Conservation (phyloP, 495 filamentous ascomycete genomes). For the Neurospora sp. region DNA sequence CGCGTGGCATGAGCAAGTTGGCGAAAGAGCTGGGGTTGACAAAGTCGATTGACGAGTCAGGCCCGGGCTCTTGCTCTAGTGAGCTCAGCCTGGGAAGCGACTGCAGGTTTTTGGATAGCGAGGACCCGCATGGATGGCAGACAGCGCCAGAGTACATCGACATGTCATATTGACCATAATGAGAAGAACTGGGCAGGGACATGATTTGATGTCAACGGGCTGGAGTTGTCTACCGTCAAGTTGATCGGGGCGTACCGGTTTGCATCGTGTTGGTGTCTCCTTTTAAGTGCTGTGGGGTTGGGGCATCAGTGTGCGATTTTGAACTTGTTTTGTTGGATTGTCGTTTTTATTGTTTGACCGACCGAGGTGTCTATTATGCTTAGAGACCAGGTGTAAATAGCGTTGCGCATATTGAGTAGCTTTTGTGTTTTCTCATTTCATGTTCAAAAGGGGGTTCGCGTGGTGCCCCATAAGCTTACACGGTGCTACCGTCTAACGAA, state of each 20-base stretch:
- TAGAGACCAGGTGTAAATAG: neutral
- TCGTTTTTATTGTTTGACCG: neutral
- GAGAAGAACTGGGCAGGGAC: neutral
- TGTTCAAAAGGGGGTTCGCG: neutral
- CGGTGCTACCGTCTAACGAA: neutral
- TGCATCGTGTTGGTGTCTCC: neutral
- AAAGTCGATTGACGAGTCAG: neutral
- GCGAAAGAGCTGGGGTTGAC: conserved; percentile 4
- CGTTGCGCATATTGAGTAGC: neutral
- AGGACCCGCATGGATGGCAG: conserved; percentile 16
- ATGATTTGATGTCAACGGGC: neutral
- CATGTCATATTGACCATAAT: neutral
- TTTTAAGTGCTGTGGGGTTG: neutral
- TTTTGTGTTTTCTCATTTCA: neutral
- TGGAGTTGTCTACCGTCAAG: neutral
- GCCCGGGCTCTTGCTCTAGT: neutral
- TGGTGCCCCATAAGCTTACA: neutral
- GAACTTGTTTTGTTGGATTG: neutral
- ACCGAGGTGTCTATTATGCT: neutral
- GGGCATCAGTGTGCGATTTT: neutral
- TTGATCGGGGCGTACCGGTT: neutral
- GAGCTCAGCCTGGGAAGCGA: neutral
- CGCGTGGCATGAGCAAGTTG: neutral
- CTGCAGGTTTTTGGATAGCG: conserved; percentile 15
- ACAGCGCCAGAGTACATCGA: neutral